Evolutionary conservation across 495 filamentous ascomycete species (phyloP).

Genomic region (Lophiotrema nucula): DNA sequence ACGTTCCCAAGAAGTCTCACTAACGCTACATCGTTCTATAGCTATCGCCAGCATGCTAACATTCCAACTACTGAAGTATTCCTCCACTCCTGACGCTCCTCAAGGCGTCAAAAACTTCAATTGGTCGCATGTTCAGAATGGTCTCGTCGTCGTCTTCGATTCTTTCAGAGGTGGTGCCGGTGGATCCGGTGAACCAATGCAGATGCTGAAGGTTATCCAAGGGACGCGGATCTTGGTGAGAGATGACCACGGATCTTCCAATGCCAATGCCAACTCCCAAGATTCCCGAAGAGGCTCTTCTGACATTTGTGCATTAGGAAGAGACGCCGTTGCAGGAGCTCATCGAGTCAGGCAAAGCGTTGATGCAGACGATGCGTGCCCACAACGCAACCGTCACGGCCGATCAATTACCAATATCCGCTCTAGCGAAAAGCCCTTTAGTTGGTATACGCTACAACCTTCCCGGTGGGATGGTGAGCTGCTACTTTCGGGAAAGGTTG

Average conservation of each 20-base stretch:
- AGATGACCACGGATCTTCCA: neutral
- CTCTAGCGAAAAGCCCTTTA: constrained; percentile 23
- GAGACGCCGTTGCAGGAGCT: constrained; percentile 17
- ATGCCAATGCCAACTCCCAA: neutral
- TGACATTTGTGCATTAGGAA: constrained; percentile 27
- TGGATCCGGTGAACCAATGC: neutral
- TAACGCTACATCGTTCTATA: no score
- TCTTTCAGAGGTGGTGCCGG: constrained; percentile 29
- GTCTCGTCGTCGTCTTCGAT: constrained; percentile 44
- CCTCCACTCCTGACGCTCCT: constrained; percentile 27
- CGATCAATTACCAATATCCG: constrained; percentile 33
- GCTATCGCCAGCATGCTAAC: no score
- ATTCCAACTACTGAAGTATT: constrained; percentile 39
- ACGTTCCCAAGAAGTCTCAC: no score
- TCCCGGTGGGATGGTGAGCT: constrained; percentile 22
- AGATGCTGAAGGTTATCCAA: constrained; percentile 43
- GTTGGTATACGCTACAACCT: constrained; percentile 33
- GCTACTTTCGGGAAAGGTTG: no score
- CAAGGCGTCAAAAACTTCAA: constrained; percentile 23
- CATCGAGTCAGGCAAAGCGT: constrained; percentile 3
- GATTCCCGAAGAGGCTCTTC: no score
- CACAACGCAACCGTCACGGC: constrained; percentile 8
- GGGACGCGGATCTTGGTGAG: constrained; percentile 45
- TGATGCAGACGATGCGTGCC: constrained; percentile 8
- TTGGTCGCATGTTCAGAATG: constrained; percentile 35